Evolutionary conservation across 2,329 filamentous ascomycete genomes (phyloP).

Genomic region (Botryosphaeria agaves): DNA sequence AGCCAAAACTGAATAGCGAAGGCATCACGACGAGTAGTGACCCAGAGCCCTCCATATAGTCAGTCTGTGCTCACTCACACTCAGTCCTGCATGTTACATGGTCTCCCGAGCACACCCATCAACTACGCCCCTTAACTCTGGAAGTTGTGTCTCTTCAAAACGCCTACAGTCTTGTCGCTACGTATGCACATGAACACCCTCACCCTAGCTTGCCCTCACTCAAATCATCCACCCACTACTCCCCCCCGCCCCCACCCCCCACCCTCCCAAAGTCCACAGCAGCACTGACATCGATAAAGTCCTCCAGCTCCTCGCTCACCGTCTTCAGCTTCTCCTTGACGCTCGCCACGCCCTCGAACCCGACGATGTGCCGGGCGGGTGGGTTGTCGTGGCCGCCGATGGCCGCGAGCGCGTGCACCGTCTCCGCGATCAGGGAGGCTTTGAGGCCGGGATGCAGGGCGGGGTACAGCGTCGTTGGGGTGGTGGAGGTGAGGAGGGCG

Average conservation of each 20-base stretch:
- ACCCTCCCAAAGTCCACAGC: conserved; percentile 52
- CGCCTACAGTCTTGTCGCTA: too few relatives aligned
- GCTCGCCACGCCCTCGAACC: conserved; percentile 67
- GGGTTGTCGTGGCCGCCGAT: conserved; percentile 95
- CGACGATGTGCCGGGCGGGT: conserved; percentile 84
- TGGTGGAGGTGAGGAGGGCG: conserved; percentile 26
- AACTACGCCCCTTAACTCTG: too few relatives aligned
- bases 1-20: too few relatives aligned
- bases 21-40: too few relatives aligned
- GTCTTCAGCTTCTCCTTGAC: conserved; percentile 96
- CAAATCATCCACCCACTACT: too few relatives aligned
- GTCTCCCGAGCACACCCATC: too few relatives aligned
- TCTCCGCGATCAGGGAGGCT: conserved; percentile 66
- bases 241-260: conserved; percentile 1
- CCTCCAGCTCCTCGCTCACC: conserved; percentile 87
- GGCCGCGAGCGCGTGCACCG: conserved; percentile 75
- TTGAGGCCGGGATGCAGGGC: conserved; percentile 50
- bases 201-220: too few relatives aligned
- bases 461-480: conserved; percentile 54
- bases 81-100: too few relatives aligned
- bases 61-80: too few relatives aligned
- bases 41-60: too few relatives aligned
- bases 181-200: too few relatives aligned
- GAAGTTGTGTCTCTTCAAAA: too few relatives aligned
- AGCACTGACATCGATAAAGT: conserved; percentile 80